Conservation (phyloP, 2,329 filamentous ascomycete species). For the Aquanectria penicillioides region DNA sequence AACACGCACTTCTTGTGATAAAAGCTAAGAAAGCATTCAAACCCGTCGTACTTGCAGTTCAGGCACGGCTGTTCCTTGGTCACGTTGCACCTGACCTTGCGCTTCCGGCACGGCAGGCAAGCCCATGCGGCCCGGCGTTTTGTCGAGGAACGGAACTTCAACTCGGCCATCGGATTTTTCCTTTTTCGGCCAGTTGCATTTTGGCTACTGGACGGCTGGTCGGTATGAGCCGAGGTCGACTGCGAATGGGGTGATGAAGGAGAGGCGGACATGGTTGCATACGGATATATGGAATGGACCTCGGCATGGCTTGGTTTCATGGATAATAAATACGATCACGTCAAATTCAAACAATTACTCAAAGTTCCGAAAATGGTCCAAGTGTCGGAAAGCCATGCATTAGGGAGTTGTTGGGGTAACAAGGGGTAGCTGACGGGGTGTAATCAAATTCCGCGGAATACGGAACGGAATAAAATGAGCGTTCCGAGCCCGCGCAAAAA, state of each 20-base stretch:
- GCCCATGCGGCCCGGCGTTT: background rate
- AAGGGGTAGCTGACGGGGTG: too few species aligned
- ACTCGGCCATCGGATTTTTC: too few species aligned
- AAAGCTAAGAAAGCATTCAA: background rate
- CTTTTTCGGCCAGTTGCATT: too few species aligned
- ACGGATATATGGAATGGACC: background rate
- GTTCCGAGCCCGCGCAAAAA: too few species aligned
- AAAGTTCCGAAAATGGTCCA: too few species aligned
- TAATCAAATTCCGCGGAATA: constrained; percentile 4
- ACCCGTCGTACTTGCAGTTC: background rate
- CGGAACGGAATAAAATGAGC: too few species aligned
- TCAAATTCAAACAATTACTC: too few species aligned
- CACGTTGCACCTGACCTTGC: background rate
- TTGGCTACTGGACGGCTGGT: too few species aligned
- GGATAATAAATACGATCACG: background rate
- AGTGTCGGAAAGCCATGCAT: too few species aligned
- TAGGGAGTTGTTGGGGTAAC: too few species aligned
- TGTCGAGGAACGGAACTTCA: background rate
- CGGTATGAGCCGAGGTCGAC: background rate
- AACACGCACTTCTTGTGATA: too few species aligned
- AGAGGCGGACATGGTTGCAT: background rate
- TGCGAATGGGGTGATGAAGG: background rate
- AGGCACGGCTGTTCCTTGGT: background rate
- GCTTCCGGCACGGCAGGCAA: background rate
- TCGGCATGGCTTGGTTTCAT: background rate